A percentile compares a stretch with the other conserved stretches of the same genome.
Conservation (phyloP, 1,284 basidiomycete species). For the Boletellus deceptivus region DNA sequence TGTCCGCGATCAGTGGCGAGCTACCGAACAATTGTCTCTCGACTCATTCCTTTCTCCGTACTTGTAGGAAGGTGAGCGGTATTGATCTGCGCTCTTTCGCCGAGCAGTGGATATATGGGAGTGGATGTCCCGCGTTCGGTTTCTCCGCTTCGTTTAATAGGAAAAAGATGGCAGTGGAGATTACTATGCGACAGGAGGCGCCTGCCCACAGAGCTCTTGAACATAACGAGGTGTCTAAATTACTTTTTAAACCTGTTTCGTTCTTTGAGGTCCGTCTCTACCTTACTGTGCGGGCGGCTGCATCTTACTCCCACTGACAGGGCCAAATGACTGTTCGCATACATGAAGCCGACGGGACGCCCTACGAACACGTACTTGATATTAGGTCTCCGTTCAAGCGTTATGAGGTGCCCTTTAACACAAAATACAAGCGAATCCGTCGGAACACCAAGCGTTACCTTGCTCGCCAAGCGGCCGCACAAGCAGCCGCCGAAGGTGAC, state of each 20-base stretch:
- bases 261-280: slow-evolving; percentile 72
- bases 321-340: slow-evolving; percentile 99
- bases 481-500: slow-evolving; percentile 89
- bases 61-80: slow-evolving; percentile 91
- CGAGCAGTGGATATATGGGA: slow-evolving; percentile 98
- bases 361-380: slow-evolving; percentile 97
- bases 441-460: slow-evolving; percentile 94
- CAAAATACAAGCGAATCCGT: slow-evolving; percentile 98
- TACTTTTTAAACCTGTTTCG: slow-evolving; percentile 76
- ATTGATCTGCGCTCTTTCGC: slow-evolving; percentile 89
- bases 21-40: slow-evolving; percentile 84
- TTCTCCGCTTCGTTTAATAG: slow-evolving; percentile 93
- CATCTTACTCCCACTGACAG: slow-evolving; percentile 35
- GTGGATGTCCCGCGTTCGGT: slow-evolving; percentile 90
- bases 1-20: slow-evolving; percentile 93
- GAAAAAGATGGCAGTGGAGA: slow-evolving; percentile 98
- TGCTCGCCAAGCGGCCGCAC: slow-evolving; percentile 90
- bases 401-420: slow-evolving; percentile 98
- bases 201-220: slow-evolving; percentile 73
- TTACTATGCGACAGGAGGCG: slow-evolving; percentile 87
- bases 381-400: slow-evolving; percentile 85
- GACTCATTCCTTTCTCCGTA: slow-evolving; percentile 88
- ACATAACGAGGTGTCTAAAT: slow-evolving; percentile 64
- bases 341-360: slow-evolving; percentile 98
- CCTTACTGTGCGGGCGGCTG: background rate